Evolutionary conservation across 2,329 filamentous ascomycete genomes (phyloP), one percentile per base, ranked within the genome.

Genomic region (Sporothrix phasma): DNA sequence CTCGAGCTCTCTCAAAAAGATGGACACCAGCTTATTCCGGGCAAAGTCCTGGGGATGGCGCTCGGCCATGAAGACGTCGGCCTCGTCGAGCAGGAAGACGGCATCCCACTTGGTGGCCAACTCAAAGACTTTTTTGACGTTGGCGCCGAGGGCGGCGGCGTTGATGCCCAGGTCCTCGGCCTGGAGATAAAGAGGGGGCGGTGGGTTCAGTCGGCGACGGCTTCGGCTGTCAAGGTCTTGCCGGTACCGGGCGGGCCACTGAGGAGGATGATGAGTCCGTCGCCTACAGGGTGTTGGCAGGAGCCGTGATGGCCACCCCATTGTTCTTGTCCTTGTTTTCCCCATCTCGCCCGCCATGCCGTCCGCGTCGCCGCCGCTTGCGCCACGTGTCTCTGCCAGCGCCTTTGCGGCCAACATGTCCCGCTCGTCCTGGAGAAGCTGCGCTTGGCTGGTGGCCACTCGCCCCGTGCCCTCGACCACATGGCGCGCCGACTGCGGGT

Each of bases 21-120:
- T 79, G 62, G 75, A 77, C 4, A 79, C 77, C 3, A 82, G 72
- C 65, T 77, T 78, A 70, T 83, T 82, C 26, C 79, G 75, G 34
- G 72, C 72, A 26, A 82, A 75, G 66, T 82, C 76, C 54, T 74
- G 73, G 15, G 74, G 74, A 53, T 77, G 72, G 5, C 80, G 75
- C 70, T 76, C 72, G 1, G 77, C 76, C 73, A 82, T 78, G 70
- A 81, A 83, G 3, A 83, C 78, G 67, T 82, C 80, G 13, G 79
- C 79, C 71, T 82, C 80, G 67, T 82, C 80, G 7, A 82, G 74
- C 13, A 83, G 73, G 39, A 82, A 70, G 15, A 82, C 76, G 17
- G 78, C 79, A 46, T 78, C 74, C 80, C 81, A 83, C 31, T 76
- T 75, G 1, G 76, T 75, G 0, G 79, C 80, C 67, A 81, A 75